Conservation (phyloP, 2,329 filamentous ascomycete genomes). For the Ceratocystiopsis sp. region DNA sequence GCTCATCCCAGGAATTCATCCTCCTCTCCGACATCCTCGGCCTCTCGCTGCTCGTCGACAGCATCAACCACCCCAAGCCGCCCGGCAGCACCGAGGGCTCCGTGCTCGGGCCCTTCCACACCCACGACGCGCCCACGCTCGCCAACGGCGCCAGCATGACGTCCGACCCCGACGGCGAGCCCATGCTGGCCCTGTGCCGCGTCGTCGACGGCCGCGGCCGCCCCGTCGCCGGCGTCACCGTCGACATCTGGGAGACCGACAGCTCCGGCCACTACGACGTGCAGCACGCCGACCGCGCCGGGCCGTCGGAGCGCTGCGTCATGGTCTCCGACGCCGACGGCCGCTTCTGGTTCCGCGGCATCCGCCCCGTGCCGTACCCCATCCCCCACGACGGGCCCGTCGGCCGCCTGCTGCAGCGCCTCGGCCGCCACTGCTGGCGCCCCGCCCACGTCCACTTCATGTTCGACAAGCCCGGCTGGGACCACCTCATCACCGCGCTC, state of each 20-base stretch:
- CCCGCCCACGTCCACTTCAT: constrained; percentile 78
- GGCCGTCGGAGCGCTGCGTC: constrained; percentile 56
- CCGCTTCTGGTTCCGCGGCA: constrained; percentile 68
- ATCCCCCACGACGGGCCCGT: constrained; percentile 77
- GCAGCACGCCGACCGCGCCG: constrained; percentile 47
- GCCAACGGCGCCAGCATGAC: constrained; percentile 44
- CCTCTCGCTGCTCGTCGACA: constrained; percentile 63
- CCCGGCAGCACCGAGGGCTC: constrained; percentile 55
- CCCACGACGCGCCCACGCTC: constrained; percentile 49
- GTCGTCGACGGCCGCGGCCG: constrained; percentile 46
- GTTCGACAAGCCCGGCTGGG: constrained; percentile 65
- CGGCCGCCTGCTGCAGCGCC: constrained; percentile 45
- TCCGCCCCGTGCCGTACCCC: constrained; percentile 71
- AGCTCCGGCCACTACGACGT: constrained; percentile 69
- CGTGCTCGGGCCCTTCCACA: constrained; percentile 70
- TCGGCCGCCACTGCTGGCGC: constrained; percentile 61
- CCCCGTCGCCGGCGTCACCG: constrained; percentile 47
- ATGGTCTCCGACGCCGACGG: constrained; percentile 49
- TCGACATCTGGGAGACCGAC: constrained; percentile 79
- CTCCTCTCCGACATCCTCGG: constrained; percentile 66
- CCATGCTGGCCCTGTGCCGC: constrained; percentile 57
- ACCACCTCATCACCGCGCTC: constrained; percentile 65
- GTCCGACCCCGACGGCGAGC: constrained; percentile 50
- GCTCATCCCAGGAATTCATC: constrained; percentile 56
- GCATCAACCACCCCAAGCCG: constrained; percentile 71